Conservation (phyloP, 352 stramenopile genomes). For the Pythium chondricola region DNA sequence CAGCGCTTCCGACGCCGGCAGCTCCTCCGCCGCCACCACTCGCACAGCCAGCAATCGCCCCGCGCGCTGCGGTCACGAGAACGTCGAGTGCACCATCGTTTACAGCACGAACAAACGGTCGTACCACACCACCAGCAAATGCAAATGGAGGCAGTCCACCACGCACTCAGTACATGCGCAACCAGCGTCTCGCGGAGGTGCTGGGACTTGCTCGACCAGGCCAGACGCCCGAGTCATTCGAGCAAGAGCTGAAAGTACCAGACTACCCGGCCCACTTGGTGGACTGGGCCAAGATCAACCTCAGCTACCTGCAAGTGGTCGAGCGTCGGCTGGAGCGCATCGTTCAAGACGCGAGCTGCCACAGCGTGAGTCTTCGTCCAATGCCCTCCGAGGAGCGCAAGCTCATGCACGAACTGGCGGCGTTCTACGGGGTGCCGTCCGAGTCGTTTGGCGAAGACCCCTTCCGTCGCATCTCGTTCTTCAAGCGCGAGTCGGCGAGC, state of each 20-base stretch:
- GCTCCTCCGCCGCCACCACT: conserved; percentile 31
- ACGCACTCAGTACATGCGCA: conserved; percentile 50
- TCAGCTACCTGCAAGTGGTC: conserved; percentile 60
- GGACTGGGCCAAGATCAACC: conserved; percentile 67
- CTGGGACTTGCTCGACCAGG: conserved; percentile 45
- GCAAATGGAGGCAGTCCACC: too few species aligned
- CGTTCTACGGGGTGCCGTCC: conserved; percentile 56
- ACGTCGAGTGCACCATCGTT: conserved; percentile 14
- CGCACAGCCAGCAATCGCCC: conserved; percentile 34
- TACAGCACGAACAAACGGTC: conserved; percentile 11
- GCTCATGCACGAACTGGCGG: conserved; percentile 69
- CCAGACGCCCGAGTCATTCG: conserved; percentile 43
- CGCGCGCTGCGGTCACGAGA: conserved; percentile 13
- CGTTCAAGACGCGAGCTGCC: conserved; percentile 53
- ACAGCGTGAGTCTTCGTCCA: conserved; percentile 67
- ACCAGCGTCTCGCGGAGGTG: conserved; percentile 59
- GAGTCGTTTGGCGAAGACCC: conserved; percentile 75
- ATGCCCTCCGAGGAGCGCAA: conserved; percentile 67
- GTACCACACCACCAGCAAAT: too few species aligned
- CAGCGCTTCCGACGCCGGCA: conserved; percentile 42
- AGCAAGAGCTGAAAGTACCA: conserved; percentile 71
- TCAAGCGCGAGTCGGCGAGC: conserved; percentile 49
- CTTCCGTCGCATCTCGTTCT: conserved; percentile 66
- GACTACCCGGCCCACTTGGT: conserved; percentile 55
- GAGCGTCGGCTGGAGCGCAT: conserved; percentile 72